A percentile compares a stretch with the other conserved stretches of the same genome.
These are phyloP conservation scores for Firmiana major DNA, from an alignment of 345 rosid species.

Conservation along the genomic window DNA sequence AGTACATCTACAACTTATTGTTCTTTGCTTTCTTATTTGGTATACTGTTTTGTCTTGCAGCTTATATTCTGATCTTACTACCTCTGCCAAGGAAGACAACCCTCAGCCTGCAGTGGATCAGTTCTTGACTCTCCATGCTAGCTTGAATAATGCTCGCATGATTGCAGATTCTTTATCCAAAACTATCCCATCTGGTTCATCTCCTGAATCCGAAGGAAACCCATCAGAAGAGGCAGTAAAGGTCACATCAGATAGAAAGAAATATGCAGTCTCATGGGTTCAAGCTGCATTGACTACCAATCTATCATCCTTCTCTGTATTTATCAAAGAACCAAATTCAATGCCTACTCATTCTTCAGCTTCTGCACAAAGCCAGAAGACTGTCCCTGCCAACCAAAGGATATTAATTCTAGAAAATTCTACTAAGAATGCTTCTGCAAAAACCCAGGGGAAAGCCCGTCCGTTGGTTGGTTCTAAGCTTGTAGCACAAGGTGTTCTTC, in stretches of 20 bases:
- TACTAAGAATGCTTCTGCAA: conserved; percentile 36
- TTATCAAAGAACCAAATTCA: conserved; percentile 40
- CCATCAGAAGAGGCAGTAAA: conserved; percentile 71
- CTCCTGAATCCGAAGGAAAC: conserved; percentile 48
- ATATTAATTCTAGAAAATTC: conserved; percentile 55
- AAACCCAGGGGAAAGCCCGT: conserved; percentile 44
- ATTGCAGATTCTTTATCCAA: conserved; percentile 64
- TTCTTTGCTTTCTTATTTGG: conserved; percentile 4
- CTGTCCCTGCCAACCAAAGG: conserved; percentile 37
- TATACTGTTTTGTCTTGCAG: conserved; percentile 38
- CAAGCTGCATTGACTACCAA: conserved; percentile 86
- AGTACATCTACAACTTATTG: too few species aligned
- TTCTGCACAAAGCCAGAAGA: conserved; percentile 37
- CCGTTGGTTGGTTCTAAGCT: conserved; percentile 61
- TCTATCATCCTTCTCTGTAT: conserved; percentile 69
- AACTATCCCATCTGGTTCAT: conserved; percentile 36
- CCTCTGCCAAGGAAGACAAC: conserved; percentile 80
- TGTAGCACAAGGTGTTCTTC: conserved; percentile 61
- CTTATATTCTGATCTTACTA: conserved; percentile 61
- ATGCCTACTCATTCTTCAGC: conserved; percentile 1
- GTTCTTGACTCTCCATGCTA: conserved; percentile 70
- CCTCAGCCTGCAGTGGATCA: conserved; percentile 87
- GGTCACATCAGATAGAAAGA: conserved; percentile 52
- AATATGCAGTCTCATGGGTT: conserved; percentile 76
- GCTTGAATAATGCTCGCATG: conserved; percentile 46